Percentiles rank a stretch among this genome's conserved stretches.
These are phyloP conservation scores for Entelexis sorbosivorans DNA, from an alignment of 1,139 yeast species.

Conservation along the genomic window DNA sequence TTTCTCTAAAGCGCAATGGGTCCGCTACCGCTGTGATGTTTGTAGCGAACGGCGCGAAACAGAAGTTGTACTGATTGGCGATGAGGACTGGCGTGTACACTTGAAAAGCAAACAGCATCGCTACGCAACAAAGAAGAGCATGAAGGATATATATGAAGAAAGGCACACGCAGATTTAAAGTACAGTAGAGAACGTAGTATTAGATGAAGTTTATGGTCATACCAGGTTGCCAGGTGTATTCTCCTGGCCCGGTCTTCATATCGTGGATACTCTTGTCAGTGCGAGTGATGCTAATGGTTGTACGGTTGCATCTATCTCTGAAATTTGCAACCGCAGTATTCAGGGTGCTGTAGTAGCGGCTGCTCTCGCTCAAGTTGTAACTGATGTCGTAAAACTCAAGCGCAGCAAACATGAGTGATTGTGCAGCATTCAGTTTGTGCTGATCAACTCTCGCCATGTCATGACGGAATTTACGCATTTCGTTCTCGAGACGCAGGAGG, in stretches of 20 bases:
- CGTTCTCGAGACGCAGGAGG: not conserved
- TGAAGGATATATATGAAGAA: not conserved
- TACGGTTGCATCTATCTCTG: not conserved
- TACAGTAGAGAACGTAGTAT: not conserved
- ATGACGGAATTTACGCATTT: not conserved
- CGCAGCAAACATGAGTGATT: constrained; percentile 2
- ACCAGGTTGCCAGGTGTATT: constrained; percentile 8
- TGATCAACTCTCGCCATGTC: not conserved
- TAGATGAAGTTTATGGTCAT: constrained; percentile 1
- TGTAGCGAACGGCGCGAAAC: constrained; percentile 52
- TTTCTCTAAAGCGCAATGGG: constrained; percentile 44
- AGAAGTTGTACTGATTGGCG: constrained; percentile 60
- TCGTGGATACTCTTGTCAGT: not conserved
- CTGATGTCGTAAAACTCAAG: not conserved
- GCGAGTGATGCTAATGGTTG: not conserved
- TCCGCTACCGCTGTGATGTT: constrained; percentile 53
- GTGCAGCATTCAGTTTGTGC: not conserved
- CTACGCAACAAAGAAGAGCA: constrained; percentile 24
- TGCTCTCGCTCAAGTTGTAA: constrained; percentile 1
- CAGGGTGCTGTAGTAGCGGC: constrained; percentile 1
- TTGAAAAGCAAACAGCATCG: constrained; percentile 54
- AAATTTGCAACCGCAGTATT: not conserved
- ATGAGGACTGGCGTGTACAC: constrained; percentile 59
- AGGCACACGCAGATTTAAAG: not conserved
- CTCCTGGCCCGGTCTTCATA: not conserved